Evolutionary conservation across 73 alveolate genomes (phyloP).

Genomic region (Paramecium biaurelia): DNA sequence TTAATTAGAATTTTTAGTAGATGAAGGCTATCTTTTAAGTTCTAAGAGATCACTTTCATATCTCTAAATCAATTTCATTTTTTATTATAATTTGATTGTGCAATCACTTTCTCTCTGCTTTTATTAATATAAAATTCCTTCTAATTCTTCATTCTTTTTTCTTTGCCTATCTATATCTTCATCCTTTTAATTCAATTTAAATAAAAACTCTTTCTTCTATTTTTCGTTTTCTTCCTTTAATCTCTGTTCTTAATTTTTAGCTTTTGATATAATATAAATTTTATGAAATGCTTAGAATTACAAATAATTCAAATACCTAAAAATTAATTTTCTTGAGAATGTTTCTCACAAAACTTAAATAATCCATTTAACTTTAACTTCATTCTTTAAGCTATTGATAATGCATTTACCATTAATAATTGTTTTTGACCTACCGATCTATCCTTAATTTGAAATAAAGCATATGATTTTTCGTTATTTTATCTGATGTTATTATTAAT

Average conservation of each 20-base stretch:
- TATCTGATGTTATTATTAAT: neutral
- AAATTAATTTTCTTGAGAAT: neutral
- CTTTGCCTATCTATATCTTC: conserved; percentile 21
- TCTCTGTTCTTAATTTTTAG: neutral
- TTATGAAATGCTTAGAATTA: neutral
- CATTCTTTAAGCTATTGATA: neutral
- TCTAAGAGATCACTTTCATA: conserved; percentile 47
- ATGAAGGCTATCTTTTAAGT: conserved; percentile 32
- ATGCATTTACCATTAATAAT: neutral
- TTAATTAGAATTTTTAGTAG: conserved; percentile 12
- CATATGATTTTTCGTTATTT: neutral
- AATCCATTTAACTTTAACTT: neutral
- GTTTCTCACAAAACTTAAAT: neutral
- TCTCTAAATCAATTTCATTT: conserved; percentile 1
- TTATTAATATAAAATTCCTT: conserved; percentile 19
- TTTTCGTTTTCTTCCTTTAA: conserved; percentile 20
- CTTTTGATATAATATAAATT: neutral
- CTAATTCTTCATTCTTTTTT: conserved; percentile 49
- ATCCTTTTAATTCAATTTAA: conserved; percentile 19
- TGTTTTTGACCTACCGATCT: neutral
- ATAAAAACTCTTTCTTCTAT: conserved; percentile 11
- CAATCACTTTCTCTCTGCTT: conserved; percentile 13
- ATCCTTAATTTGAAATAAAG: neutral
- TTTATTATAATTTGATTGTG: neutral
- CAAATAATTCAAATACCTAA: neutral